Base-by-base conservation (phyloP, 352 stramenopile genomes). In the Globisporangium uncinulatum region DNA sequence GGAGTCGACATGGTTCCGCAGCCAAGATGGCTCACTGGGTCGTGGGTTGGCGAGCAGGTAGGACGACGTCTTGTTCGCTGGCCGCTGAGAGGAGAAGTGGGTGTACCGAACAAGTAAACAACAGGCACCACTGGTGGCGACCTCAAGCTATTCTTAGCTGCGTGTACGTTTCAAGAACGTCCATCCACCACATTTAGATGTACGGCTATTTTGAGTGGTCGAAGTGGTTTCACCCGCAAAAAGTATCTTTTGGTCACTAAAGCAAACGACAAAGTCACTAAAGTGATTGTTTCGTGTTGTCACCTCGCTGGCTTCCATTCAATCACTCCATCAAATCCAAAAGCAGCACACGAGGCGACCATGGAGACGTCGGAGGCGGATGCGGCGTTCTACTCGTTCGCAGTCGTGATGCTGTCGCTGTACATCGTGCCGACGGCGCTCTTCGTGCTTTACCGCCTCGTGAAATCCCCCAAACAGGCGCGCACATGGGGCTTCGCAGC, bases 301-400 rank as follows among this genome's bases (percentile, higher is more conserved):
- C n/a, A 49, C 43, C 1, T 29, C 42, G n/a, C 8, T 21, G n/a
- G n/a, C n/a, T n/a, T n/a, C n/a, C n/a, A n/a, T n/a, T n/a, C n/a
- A n/a, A n/a, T n/a, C n/a, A n/a, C n/a, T 20, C 42, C n/a, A 47
- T 47, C 42, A 47, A 47, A 9, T 17, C 46, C 39, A 37, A 37
- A 37, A 9, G 5, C 32, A 37, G n/a, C n/a, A 37, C 4, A 9
- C 32, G 5, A 37, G 9, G n/a, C 44, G 13, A 56, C 37, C 48
- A 57, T 66, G 10, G 52, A 56, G 64, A 51, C 85, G 49, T 82
- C 79, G 53, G 83, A 93, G 69, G 71, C 79, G 17, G 80, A 93
- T 67, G 79, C 67, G 44, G 83, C 83, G 49, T 88, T 93, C 66
- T 91, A 91, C 75, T 84, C 82, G 52, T 94, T 94, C 63, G 64